Conservation (phyloP, 192 early-diverging fungal genomes). For the Coemansia sp. region DNA sequence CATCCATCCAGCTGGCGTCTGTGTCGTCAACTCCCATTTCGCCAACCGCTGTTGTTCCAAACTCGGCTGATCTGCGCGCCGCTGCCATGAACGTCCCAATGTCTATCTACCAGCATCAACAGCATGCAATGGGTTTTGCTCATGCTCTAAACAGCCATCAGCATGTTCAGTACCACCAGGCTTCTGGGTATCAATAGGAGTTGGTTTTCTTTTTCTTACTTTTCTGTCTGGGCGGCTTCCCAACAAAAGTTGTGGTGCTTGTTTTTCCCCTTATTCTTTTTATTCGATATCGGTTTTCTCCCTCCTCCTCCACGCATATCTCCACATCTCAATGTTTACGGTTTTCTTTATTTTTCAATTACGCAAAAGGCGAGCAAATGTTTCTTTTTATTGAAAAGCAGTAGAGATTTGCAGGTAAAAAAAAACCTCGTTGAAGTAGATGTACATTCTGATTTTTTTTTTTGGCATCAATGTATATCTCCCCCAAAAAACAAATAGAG, state of each 20-base stretch:
- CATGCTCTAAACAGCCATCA: neutral
- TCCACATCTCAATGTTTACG: too few species aligned
- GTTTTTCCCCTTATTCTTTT: neutral
- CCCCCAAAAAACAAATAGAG: too few species aligned
- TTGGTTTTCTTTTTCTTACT: neutral
- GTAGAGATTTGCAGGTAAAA: too few species aligned
- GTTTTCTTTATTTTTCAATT: neutral
- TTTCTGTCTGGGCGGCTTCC: too few species aligned
- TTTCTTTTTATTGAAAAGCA: neutral
- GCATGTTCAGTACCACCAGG: neutral
- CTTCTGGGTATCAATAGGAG: neutral
- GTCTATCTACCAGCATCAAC: neutral
- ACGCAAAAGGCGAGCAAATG: too few species aligned
- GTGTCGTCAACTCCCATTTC: constrained; percentile 10
- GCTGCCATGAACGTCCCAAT: constrained; percentile 24
- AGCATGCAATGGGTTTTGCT: neutral
- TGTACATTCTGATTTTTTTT: too few species aligned
- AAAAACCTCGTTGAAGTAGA: too few species aligned
- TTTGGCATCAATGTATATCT: too few species aligned
- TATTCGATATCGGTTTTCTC: neutral
- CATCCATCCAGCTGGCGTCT: neutral
- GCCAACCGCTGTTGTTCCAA: constrained; percentile 3
- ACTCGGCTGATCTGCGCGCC: constrained; percentile 18
- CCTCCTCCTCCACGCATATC: neutral
- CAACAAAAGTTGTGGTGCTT: too few species aligned